A percentile compares a stretch with the other conserved stretches of the same genome.
Conservation (phyloP, 2,329 filamentous ascomycete genomes). For the Cladosporium sp. region DNA sequence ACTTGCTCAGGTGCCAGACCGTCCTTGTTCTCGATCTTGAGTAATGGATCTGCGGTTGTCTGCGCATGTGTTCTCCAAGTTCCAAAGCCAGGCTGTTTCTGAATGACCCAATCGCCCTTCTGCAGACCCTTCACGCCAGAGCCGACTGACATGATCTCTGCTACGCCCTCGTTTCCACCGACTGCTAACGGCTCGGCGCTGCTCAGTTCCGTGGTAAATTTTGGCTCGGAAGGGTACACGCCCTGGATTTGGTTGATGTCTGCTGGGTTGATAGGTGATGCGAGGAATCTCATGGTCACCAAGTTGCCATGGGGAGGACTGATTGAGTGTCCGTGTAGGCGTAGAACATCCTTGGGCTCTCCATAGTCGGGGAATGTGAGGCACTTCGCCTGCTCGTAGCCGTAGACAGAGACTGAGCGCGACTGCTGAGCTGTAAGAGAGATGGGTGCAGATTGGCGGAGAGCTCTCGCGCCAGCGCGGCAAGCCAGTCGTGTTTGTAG, state of each 20-base stretch:
- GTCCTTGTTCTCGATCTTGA: constrained; percentile 66
- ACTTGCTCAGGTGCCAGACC: constrained; percentile 73
- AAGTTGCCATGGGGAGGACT: constrained; percentile 66
- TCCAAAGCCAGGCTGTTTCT: constrained; percentile 75
- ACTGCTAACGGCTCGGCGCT: constrained; percentile 73
- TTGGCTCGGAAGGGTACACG: constrained; percentile 82
- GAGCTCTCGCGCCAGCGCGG: constrained; percentile 8
- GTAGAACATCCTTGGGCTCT: constrained; percentile 67
- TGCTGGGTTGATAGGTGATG: constrained; percentile 90
- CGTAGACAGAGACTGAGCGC: constrained; percentile 59
- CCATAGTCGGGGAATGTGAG: constrained; percentile 71
- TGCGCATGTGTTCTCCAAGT: constrained; percentile 93
- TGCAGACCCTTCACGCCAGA: constrained; percentile 57
- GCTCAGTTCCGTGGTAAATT: constrained; percentile 70
- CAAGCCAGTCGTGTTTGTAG: constrained; percentile 20
- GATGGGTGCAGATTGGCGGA: constrained; percentile 8
- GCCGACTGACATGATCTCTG: constrained; percentile 75
- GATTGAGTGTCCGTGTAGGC: constrained; percentile 71
- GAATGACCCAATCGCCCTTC: constrained; percentile 91
- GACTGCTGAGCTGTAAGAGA: constrained; percentile 15
- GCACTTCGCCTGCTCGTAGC: constrained; percentile 81
- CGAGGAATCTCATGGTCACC: constrained; percentile 80
- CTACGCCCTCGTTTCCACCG: constrained; percentile 87
- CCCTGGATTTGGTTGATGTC: constrained; percentile 98
- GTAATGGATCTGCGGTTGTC: constrained; percentile 54